These are phyloP conservation scores for Didymosphaeria variabile DNA, from an alignment of 2,329 filamentous ascomycete species.

Conservation along the genomic window DNA sequence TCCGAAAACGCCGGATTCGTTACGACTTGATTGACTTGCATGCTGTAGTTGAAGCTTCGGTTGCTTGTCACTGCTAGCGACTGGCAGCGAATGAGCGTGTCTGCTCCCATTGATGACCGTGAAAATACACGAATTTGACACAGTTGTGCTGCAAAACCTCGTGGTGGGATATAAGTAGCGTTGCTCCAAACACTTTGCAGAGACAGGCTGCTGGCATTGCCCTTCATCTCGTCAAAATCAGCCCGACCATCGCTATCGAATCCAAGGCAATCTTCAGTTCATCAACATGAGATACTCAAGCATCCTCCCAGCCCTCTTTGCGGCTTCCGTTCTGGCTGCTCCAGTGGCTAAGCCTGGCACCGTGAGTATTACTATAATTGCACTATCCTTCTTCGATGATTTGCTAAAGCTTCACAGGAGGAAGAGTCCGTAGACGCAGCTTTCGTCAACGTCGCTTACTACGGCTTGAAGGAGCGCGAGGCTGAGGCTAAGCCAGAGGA, in stretches of 20 bases:
- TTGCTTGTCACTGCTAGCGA: not conserved
- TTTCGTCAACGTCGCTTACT: not conserved
- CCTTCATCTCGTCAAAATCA: not conserved
- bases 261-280: not conserved
- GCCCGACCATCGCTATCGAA: not conserved
- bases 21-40: slow-evolving; percentile 1
- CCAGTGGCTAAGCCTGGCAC: slow-evolving; percentile 1
- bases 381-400: not conserved
- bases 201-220: not conserved
- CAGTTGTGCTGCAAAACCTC: not conserved
- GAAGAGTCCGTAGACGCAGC: not conserved
- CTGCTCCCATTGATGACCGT: not conserved
- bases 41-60: not conserved
- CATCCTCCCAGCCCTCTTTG: slow-evolving; percentile 3
- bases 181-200: not conserved
- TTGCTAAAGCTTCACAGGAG: not conserved
- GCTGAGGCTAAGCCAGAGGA: not conserved
- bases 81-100: not conserved
- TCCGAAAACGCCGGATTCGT: not conserved
- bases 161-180: not conserved
- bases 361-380: not conserved
- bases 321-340: slow-evolving; percentile 4
- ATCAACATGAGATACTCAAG: slow-evolving; percentile 8
- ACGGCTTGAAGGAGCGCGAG: not conserved
- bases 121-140: not conserved